phyloP scores from a whole-genome alignment of 176 grass and related monocot species.

The Aechmea fasciata region DNA sequence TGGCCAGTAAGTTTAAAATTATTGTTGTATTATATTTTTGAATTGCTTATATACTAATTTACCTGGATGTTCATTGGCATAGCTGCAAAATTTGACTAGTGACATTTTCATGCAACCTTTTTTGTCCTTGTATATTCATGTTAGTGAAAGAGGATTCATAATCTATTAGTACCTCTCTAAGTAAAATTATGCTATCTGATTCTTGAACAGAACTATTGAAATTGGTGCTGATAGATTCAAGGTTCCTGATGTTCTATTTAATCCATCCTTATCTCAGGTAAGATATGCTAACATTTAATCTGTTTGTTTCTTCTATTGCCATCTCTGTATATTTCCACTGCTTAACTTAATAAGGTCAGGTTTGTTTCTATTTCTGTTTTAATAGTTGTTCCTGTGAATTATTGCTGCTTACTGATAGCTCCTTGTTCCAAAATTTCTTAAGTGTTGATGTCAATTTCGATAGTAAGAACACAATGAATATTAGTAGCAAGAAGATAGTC shows the following conservation, averaged over 20 bases:
- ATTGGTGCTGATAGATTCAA: conserved; percentile 98
- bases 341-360: no score
- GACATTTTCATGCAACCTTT: conserved; percentile 18
- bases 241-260: conserved; percentile 96
- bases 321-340: no score
- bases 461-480: no score
- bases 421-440: no score
- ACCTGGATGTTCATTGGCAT: not conserved
- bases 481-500: no score
- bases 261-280: conserved; percentile 87
- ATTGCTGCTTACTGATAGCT: no score
- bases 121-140: conserved; percentile 5
- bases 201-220: conserved; percentile 83
- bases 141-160: not conserved
- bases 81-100: conserved; percentile 10
- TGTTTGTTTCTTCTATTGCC: not conserved
- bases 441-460: no score
- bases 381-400: no score
- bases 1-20: conserved; percentile 73
- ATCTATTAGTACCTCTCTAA: conserved; percentile 8
- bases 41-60: not conserved
- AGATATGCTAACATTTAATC: conserved; percentile 1
- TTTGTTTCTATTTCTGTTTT: no score
- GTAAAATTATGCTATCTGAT: conserved; percentile 10
- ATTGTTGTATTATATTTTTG: conserved; percentile 13